Percentiles rank a stretch among this genome's conserved stretches.
Conservation (phyloP, 2,329 filamentous ascomycete genomes). For the Scedosporium aurantiacum region DNA sequence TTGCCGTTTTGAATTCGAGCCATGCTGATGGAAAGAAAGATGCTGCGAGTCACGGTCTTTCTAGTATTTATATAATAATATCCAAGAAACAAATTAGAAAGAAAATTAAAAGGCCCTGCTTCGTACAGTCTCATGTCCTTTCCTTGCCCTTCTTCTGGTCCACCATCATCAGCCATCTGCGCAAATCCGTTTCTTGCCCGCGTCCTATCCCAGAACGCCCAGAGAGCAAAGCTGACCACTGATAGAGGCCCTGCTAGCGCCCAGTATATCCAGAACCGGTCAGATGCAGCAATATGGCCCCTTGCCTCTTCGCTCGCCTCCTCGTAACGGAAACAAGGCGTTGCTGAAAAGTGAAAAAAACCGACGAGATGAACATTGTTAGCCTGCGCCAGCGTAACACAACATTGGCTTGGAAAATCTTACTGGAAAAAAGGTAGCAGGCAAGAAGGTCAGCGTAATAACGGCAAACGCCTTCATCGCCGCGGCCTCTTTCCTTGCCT, state of each 20-base stretch:
- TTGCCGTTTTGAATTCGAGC: too few relatives aligned
- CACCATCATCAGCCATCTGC: too few relatives aligned
- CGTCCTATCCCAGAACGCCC: neutral
- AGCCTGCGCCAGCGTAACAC: neutral
- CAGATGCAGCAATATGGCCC: neutral
- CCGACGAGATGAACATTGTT: neutral
- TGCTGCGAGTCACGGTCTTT: too few relatives aligned
- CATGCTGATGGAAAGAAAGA: too few relatives aligned
- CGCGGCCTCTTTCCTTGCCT: slow-evolving; percentile 4
- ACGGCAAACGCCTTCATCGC: slow-evolving; percentile 7
- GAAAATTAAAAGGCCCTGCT: too few relatives aligned
- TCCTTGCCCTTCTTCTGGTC: too few relatives aligned
- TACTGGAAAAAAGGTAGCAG: slow-evolving; percentile 8
- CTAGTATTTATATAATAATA: too few relatives aligned
- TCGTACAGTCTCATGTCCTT: too few relatives aligned
- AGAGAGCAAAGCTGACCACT: neutral
- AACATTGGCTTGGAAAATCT: neutral
- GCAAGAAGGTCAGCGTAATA: slow-evolving; percentile 8
- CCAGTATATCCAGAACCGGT: slow-evolving; percentile 9
- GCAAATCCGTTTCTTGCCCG: too few relatives aligned
- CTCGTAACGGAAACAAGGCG: slow-evolving; percentile 5
- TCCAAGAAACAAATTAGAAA: too few relatives aligned
- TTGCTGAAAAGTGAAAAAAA: slow-evolving; percentile 9
- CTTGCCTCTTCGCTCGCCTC: neutral
- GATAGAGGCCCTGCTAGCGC: slow-evolving; percentile 1